phyloP scores from a whole-genome alignment of 2,329 filamentous ascomycete species.

The Zasmidium cellare region DNA sequence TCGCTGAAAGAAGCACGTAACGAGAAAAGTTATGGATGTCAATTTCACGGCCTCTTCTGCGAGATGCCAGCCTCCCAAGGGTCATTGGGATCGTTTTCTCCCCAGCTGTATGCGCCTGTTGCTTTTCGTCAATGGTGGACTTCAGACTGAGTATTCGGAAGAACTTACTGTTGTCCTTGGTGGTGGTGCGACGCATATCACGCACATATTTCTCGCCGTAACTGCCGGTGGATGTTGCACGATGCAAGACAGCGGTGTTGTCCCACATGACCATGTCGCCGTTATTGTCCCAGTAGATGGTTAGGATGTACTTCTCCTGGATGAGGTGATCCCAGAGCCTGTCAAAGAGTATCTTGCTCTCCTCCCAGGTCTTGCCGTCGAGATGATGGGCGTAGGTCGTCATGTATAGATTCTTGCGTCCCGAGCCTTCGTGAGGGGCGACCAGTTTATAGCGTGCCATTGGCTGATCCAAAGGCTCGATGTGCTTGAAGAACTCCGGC shows the following conservation, averaged over 20 bases:
- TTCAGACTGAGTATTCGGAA: neutral
- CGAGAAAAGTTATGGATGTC: too few relatives aligned
- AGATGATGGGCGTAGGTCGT: neutral
- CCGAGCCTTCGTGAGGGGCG: neutral
- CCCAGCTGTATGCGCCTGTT: too few relatives aligned
- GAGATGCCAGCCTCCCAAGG: too few relatives aligned
- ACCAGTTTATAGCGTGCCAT: neutral
- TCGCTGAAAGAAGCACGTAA: too few relatives aligned
- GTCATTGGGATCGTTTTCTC: too few relatives aligned
- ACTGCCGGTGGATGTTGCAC: neutral
- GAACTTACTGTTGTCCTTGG: neutral
- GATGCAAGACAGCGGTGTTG: neutral
- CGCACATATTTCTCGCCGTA: neutral
- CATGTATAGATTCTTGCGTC: neutral
- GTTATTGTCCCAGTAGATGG: neutral
- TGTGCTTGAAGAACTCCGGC: neutral
- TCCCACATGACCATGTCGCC: neutral
- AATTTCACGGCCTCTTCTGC: too few relatives aligned
- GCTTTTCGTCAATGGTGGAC: too few relatives aligned
- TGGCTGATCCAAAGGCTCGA: neutral
- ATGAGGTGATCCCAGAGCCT: neutral
- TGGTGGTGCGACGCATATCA: neutral
- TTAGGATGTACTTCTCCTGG: neutral
- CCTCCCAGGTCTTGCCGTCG: neutral
- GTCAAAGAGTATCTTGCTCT: neutral